Percentiles rank a stretch among this genome's conserved stretches.
phyloP scores from a whole-genome alignment of 352 stramenopile species.

The Globisporangium yorkense region DNA sequence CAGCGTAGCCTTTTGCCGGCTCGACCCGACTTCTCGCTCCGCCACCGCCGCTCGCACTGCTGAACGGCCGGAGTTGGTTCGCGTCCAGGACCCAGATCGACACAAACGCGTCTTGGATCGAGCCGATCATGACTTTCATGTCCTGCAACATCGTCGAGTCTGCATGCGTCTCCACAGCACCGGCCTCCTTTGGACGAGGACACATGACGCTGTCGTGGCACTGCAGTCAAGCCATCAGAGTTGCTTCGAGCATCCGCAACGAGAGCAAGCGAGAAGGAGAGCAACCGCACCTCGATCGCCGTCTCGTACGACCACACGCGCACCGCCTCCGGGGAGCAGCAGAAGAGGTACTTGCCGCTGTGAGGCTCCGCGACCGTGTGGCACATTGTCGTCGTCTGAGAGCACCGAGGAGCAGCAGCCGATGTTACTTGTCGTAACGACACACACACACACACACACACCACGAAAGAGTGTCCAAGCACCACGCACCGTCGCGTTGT shows the following conservation, averaged over 20 bases:
- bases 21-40: constrained; percentile 9
- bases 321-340: constrained; percentile 67
- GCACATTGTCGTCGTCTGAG: constrained; percentile 75
- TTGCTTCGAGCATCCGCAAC: neutral
- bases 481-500: constrained; percentile 56
- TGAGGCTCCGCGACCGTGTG: constrained; percentile 73
- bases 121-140: constrained; percentile 79
- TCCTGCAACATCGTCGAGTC: constrained; percentile 78
- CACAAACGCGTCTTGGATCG: constrained; percentile 76
- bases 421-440: neutral
- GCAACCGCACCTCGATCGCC: constrained; percentile 34
- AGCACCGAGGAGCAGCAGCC: neutral
- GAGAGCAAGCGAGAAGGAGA: neutral
- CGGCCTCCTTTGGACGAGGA: constrained; percentile 48
- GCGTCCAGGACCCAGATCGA: constrained; percentile 76
- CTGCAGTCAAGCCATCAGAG: constrained; percentile 5
- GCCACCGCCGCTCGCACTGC: constrained; percentile 11
- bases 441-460: neutral
- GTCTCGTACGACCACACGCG: constrained; percentile 84
- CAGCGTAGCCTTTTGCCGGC: constrained; percentile 1
- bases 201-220: constrained; percentile 73
- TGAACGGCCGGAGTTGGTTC: constrained; percentile 67
- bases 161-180: constrained; percentile 42
- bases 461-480: neutral
- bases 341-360: constrained; percentile 75